Conservation (phyloP, 495 filamentous ascomycete genomes). For the Neurospora sublineolata region DNA sequence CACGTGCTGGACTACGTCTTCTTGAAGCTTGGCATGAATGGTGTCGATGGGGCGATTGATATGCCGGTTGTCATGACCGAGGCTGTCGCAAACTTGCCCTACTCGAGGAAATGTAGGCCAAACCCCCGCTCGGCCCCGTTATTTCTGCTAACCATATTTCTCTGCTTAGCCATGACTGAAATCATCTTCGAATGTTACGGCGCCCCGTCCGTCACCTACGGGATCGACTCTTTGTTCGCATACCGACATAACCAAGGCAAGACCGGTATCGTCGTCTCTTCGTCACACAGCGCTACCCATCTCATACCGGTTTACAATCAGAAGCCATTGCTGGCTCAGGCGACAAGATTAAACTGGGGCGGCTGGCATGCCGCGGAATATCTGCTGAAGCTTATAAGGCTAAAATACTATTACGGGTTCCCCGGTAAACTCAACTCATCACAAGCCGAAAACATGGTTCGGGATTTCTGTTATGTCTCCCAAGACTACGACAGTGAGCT, state of each 20-base stretch:
- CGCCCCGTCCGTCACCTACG: conserved; percentile 77
- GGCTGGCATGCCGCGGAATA: conserved; percentile 83
- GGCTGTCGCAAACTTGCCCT: conserved; percentile 77
- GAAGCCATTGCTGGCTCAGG: conserved; percentile 70
- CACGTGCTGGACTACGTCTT: conserved; percentile 86
- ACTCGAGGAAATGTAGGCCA: conserved; percentile 69
- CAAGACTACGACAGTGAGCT: conserved; percentile 71
- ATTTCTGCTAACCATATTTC: background rate
- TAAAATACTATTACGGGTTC: conserved; percentile 83
- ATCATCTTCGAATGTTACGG: conserved; percentile 91
- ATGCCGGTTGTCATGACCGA: conserved; percentile 93
- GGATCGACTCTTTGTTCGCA: conserved; percentile 91
- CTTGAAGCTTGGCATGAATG: conserved; percentile 80
- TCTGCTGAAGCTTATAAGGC: conserved; percentile 69
- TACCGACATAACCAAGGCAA: conserved; percentile 82
- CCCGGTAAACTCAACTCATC: conserved; percentile 71
- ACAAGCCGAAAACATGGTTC: conserved; percentile 77
- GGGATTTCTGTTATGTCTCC: conserved; percentile 84
- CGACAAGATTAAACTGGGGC: conserved; percentile 89
- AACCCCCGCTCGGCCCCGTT: background rate
- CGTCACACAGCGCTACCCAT: conserved; percentile 86
- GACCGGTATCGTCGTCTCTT: conserved; percentile 83
- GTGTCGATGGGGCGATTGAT: conserved; percentile 58
- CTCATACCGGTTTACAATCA: conserved; percentile 84
- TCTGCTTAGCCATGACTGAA: conserved; percentile 73